Conservation (phyloP, 208 protist genomes). For the Crithidia thermophila region DNA sequence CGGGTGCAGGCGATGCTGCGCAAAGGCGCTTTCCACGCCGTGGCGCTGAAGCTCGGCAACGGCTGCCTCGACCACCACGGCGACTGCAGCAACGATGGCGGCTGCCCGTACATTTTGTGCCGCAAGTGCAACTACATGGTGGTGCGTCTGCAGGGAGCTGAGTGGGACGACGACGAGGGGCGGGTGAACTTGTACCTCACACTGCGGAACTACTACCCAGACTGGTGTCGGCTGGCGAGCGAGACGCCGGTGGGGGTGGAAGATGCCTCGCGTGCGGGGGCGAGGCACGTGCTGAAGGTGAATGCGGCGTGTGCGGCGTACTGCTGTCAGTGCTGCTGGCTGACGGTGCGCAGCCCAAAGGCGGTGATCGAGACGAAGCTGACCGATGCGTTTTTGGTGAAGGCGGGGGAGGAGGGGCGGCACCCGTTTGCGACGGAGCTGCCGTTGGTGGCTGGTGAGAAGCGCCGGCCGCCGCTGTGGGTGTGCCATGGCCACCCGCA, state of each 20-base stretch:
- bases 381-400: slow-evolving; percentile 33
- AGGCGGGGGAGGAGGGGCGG: background rate
- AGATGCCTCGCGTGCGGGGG: background rate
- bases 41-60: slow-evolving; percentile 56
- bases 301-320: slow-evolving; percentile 58
- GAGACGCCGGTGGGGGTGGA: slow-evolving; percentile 53
- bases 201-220: slow-evolving; percentile 85
- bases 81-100: slow-evolving; percentile 40
- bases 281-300: slow-evolving; percentile 36
- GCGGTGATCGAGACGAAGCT: slow-evolving; percentile 65
- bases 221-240: slow-evolving; percentile 79
- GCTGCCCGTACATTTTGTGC: slow-evolving; percentile 76
- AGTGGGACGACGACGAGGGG: slow-evolving; percentile 65
- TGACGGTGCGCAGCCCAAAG: slow-evolving; percentile 49
- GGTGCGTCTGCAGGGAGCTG: slow-evolving; percentile 77
- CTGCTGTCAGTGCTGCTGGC: slow-evolving; percentile 90
- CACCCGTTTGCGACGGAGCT: slow-evolving; percentile 63
- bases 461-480: slow-evolving; percentile 79
- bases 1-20: slow-evolving; percentile 20
- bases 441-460: slow-evolving; percentile 39
- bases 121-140: slow-evolving; percentile 78
- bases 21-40: slow-evolving; percentile 72
- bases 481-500: slow-evolving; percentile 66
- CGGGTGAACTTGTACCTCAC: slow-evolving; percentile 80
- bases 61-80: slow-evolving; percentile 54